These are phyloP conservation scores for Marasmius sp. DNA, from an alignment of 1,284 basidiomycete species.

Conservation along the genomic window DNA sequence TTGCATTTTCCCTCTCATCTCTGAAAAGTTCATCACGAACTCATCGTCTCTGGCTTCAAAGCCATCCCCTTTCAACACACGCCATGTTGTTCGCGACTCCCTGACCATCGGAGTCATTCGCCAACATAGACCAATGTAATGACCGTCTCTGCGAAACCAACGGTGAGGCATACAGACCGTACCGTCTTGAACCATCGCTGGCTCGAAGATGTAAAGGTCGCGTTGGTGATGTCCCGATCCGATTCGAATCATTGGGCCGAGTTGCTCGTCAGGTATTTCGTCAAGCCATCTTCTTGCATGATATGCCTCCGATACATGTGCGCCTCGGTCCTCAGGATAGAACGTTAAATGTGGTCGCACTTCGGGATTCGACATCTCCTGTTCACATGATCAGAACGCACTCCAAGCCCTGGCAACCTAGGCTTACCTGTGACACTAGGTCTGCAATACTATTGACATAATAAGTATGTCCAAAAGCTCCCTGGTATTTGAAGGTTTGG, in stretches of 20 bases:
- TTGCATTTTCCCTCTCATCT: background rate
- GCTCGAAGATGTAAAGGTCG: conserved; percentile 3
- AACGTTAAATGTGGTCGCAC: conserved; percentile 10
- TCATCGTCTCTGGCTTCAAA: background rate
- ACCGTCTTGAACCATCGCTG: background rate
- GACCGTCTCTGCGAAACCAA: background rate
- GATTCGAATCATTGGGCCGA: conserved; percentile 11
- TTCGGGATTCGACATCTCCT: conserved; percentile 29
- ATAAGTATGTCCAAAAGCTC: conserved; percentile 33
- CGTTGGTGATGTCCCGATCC: background rate
- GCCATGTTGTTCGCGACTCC: conserved; percentile 5
- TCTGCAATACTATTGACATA: conserved; percentile 28
- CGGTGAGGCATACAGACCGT: background rate
- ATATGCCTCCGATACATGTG: conserved; percentile 4
- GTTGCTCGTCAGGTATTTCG: conserved; percentile 3
- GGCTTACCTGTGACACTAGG: conserved; percentile 32
- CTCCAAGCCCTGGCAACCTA: too few species aligned
- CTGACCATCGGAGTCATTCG: background rate
- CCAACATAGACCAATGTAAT: background rate
- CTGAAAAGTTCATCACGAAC: background rate
- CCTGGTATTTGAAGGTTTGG: conserved; percentile 26
- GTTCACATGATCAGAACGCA: background rate
- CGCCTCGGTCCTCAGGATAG: conserved; percentile 12
- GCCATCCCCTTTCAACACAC: background rate
- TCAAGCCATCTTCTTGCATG: conserved; percentile 12